A percentile compares a stretch with the other conserved stretches of the same genome.
phyloP scores from a whole-genome alignment of 2,329 filamentous ascomycete genomes.

The Mycocentrospora acerina region DNA sequence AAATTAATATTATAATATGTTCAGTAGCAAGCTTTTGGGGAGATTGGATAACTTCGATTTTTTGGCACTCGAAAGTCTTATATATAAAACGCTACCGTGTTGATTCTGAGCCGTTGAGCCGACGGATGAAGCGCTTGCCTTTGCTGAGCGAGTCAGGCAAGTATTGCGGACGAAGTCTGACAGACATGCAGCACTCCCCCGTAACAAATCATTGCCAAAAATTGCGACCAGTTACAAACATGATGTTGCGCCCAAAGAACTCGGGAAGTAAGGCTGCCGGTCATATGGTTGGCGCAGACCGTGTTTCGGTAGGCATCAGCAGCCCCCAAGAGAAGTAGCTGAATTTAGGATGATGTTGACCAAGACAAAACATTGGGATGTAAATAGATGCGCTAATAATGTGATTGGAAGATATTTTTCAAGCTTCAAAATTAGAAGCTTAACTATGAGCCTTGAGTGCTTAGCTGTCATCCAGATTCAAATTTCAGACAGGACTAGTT shows the following conservation, averaged over 20 bases:
- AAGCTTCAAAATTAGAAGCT: conserved; percentile 3
- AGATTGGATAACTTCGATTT: neutral
- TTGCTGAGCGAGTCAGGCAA: neutral
- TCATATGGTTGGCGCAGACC: conserved; percentile 5
- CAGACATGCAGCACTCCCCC: conserved; percentile 6
- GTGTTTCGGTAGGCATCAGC: conserved; percentile 5
- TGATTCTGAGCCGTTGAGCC: neutral
- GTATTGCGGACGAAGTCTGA: conserved; percentile 6
- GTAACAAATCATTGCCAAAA: conserved; percentile 16
- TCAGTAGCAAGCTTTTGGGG: conserved; percentile 2
- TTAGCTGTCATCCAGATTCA: too few species aligned
- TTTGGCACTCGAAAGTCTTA: neutral
- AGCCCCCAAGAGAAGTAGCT: conserved; percentile 10
- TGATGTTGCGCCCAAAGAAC: conserved; percentile 10
- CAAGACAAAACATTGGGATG: conserved; percentile 1
- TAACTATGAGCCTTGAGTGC: neutral
- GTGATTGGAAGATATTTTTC: neutral
- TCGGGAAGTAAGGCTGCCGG: conserved; percentile 17
- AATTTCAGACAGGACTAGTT: too few species aligned
- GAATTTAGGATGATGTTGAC: conserved; percentile 2
- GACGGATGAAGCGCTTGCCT: conserved; percentile 5
- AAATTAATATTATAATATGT: conserved; percentile 3
- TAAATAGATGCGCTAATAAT: neutral
- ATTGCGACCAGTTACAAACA: conserved; percentile 10
- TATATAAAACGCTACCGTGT: neutral